Evolutionary conservation across 257 asterid species (phyloP), one percentile per base, ranked within the genome.

Genomic region (Solanum appendiculatum): DNA sequence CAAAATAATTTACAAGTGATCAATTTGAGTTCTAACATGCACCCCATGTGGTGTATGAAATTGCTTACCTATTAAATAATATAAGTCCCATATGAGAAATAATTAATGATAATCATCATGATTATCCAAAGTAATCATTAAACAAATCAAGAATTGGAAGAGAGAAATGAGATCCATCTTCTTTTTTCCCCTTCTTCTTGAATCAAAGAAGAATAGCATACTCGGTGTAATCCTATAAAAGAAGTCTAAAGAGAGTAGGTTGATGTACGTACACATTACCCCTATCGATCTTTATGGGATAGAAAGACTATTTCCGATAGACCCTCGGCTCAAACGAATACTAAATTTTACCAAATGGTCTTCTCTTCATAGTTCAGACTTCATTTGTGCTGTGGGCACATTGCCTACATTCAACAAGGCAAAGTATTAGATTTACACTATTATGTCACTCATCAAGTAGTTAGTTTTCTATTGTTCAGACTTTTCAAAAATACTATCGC

Each of bases 311-410:
- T 68, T 68, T 68, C 1, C 1, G 2, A 15, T 29, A 29, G 11
- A 68, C 23, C 0, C 0, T 15, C 3, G 21, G 1, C 96, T 95
- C 87, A 39, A 88, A 89, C 87, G 54, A 92, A 91, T 90, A 1
- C 82, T 12, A 92, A 78, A 86, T 88, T 86, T 83, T 86, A 85
- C 74, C 77, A 82, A 81, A 72, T 86, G 36, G 85, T 80, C 27
- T 78, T 78, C 1, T 66, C 83, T 83, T 95, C 94, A 93, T 83
- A 77, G 92, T 92, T 94, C 98, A 51, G 91, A 92, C 88, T 95
- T 93, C 98, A 91, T 94, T 80, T 90, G 93, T 86, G 86, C 39
- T 27, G 90, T 29, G 48, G 92, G 66, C 51, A 91, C 75, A 85
- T 87, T 86, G 29, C 94, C 98, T 95, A 94, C 93, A 89, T 70